phyloP scores from a whole-genome alignment of 139 green algal species.

The Tetradesmus obliquus region DNA sequence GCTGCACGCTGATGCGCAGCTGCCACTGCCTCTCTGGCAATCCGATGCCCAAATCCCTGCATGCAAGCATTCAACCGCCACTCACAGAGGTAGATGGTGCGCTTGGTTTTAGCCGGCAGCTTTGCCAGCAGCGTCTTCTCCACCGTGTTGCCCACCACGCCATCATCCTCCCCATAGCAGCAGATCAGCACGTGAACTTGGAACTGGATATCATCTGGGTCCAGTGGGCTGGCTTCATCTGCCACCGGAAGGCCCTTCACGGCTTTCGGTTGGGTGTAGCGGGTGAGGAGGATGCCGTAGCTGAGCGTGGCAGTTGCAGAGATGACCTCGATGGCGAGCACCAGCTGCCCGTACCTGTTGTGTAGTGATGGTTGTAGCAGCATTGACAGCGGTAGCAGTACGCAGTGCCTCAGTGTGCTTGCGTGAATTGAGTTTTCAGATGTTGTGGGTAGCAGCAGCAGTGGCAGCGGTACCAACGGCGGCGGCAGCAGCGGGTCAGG shows the following conservation, averaged over 20 bases:
- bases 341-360: conserved; percentile 43
- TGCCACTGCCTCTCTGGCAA: no score
- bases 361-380: not conserved
- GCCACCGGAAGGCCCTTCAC: conserved; percentile 29
- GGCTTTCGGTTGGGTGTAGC: not conserved
- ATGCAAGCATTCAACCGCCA: no score
- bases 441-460: not conserved
- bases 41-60: no score
- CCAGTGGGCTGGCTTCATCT: not conserved
- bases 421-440: no score
- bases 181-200: conserved; percentile 54
- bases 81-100: conserved; percentile 45
- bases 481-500: not conserved
- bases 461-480: not conserved
- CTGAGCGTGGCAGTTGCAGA: conserved; percentile 47
- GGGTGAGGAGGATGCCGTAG: conserved; percentile 47
- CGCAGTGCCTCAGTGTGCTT: no score
- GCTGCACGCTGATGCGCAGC: no score
- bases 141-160: conserved; percentile 37
- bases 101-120: conserved; percentile 32
- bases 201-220: conserved; percentile 34
- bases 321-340: conserved; percentile 54
- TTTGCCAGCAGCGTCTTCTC: not conserved
- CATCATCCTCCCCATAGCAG: conserved; percentile 53
- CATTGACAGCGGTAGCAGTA: not conserved